Percentiles rank a stretch among this genome's conserved stretches.
Conservation (phyloP, 2,329 filamentous ascomycete species). For the Amauroascus verrucosus region DNA sequence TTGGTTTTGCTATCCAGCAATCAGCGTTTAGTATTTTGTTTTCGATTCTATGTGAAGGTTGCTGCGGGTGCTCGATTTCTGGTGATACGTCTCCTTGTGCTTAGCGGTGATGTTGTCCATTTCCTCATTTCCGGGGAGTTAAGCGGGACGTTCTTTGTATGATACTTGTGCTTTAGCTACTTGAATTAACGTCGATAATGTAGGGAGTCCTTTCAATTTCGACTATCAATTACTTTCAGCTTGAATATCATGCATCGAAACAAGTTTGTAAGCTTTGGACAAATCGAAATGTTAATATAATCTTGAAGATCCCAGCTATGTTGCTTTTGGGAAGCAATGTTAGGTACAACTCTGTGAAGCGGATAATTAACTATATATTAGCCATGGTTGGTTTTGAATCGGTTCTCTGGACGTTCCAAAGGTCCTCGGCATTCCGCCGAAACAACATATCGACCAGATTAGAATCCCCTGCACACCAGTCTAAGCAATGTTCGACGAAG, state of each 20-base stretch:
- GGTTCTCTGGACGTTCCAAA: constrained; percentile 31
- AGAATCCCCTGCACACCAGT: constrained; percentile 42
- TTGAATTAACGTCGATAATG: not conserved
- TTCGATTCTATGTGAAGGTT: not conserved
- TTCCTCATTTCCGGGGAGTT: not conserved
- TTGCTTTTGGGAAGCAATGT: not conserved
- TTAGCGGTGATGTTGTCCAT: not conserved
- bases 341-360: not conserved
- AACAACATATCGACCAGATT: constrained; percentile 44
- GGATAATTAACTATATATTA: too few relatives aligned
- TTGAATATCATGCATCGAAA: too few relatives aligned
- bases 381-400: too few relatives aligned
- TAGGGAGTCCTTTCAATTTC: not conserved
- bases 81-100: not conserved
- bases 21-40: not conserved
- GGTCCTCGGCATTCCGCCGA: constrained; percentile 45
- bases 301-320: not conserved
- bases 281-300: too few relatives aligned
- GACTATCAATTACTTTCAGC: not conserved
- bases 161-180: not conserved
- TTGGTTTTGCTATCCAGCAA: not conserved
- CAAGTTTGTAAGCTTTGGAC: too few relatives aligned
- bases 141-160: not conserved
- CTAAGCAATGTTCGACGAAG: constrained; percentile 45
- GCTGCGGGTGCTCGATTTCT: not conserved